Conservation (phyloP, 2,329 filamentous ascomycete genomes). For the Rachicladosporium sp. region DNA sequence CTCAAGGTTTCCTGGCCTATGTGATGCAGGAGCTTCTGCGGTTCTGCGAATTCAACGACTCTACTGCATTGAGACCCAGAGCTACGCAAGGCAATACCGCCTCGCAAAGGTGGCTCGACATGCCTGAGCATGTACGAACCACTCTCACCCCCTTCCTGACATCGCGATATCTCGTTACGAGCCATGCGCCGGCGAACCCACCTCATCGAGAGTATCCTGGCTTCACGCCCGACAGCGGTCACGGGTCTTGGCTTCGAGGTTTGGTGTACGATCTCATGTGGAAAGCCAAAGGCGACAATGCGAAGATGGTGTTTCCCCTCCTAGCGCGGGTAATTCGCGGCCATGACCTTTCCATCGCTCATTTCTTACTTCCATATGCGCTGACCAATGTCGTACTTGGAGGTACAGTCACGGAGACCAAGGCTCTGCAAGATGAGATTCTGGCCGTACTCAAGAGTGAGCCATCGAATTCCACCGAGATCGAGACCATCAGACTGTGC, state of each 20-base stretch:
- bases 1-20: slow-evolving; percentile 86
- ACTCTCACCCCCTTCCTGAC: slow-evolving; percentile 78
- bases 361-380: slow-evolving; percentile 80
- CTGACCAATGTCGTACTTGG: slow-evolving; percentile 73
- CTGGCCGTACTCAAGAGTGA: slow-evolving; percentile 58
- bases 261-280: slow-evolving; percentile 74
- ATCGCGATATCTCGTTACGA: slow-evolving; percentile 65
- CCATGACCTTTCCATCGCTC: slow-evolving; percentile 74
- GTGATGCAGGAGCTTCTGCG: slow-evolving; percentile 86
- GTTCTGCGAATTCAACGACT: slow-evolving; percentile 58
- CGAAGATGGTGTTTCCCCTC: slow-evolving; percentile 66
- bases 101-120: slow-evolving; percentile 61
- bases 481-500: slow-evolving; percentile 68
- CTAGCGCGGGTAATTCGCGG: slow-evolving; percentile 71
- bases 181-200: slow-evolving; percentile 16
- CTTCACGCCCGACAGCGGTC: slow-evolving; percentile 55
- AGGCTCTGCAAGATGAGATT: slow-evolving; percentile 60
- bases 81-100: slow-evolving; percentile 46
- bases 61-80: slow-evolving; percentile 38
- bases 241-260: slow-evolving; percentile 68
- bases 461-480: slow-evolving; percentile 42
- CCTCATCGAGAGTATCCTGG: slow-evolving; percentile 53
- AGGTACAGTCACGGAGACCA: slow-evolving; percentile 50
- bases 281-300: slow-evolving; percentile 61
- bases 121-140: slow-evolving; percentile 67